Percentiles rank a stretch among this genome's conserved stretches.
Conservation (phyloP, 352 stramenopile genomes). For the Phytophthora sansomeana region DNA sequence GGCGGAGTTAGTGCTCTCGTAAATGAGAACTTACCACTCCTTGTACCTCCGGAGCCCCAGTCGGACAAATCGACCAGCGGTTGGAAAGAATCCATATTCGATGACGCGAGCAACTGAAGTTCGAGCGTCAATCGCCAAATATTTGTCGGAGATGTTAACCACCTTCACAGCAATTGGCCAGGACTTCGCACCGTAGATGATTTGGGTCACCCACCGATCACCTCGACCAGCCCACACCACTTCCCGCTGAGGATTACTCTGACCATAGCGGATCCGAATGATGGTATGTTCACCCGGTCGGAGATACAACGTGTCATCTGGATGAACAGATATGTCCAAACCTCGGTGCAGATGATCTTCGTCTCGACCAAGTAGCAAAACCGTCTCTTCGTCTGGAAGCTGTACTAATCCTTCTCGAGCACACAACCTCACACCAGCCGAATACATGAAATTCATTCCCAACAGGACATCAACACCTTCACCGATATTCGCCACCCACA, state of each 20-base stretch:
- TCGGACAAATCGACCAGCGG: not conserved
- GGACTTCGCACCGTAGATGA: not conserved
- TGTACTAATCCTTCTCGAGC: no score
- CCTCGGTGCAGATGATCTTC: no score
- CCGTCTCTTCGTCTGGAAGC: no score
- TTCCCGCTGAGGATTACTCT: not conserved
- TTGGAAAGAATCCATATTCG: not conserved
- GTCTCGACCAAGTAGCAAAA: no score
- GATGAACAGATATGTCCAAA: conserved; percentile 20
- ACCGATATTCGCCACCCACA: conserved; percentile 36
- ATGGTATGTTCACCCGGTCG: not conserved
- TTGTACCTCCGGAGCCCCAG: not conserved
- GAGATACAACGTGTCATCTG: not conserved
- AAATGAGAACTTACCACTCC: not conserved
- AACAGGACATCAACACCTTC: conserved; percentile 9
- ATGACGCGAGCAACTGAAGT: not conserved
- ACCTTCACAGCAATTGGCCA: not conserved
- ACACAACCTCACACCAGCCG: not conserved
- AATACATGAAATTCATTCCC: not conserved
- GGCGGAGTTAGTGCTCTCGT: not conserved
- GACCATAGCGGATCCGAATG: not conserved
- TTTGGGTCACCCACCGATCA: not conserved
- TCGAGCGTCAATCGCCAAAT: not conserved
- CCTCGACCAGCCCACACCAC: not conserved
- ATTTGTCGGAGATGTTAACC: not conserved